These are phyloP conservation scores for Litsea cubeba DNA, from an alignment of 164 flowering plant species.

Conservation along the genomic window DNA sequence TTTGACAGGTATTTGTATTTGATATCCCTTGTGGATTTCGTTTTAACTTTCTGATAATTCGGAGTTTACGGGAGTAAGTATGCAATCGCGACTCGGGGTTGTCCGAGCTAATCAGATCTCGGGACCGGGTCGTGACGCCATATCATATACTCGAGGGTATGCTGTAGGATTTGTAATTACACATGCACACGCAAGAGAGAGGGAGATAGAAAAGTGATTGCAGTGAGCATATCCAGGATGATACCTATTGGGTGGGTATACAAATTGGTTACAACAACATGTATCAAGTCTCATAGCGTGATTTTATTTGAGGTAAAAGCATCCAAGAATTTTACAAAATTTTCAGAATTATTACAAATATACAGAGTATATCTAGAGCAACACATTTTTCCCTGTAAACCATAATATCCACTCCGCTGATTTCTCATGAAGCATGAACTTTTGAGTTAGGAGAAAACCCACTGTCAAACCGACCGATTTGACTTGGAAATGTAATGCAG, in stretches of 20 bases:
- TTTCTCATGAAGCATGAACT: neutral
- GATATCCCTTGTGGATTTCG: too few species aligned
- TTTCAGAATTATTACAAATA: neutral
- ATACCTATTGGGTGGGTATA: neutral
- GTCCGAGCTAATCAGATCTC: too few species aligned
- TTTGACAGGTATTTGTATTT: too few species aligned
- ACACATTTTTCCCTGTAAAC: neutral
- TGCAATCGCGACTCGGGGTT: too few species aligned
- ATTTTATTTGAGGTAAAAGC: neutral
- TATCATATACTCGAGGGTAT: too few species aligned
- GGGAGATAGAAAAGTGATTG: too few species aligned
- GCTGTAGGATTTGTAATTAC: too few species aligned
- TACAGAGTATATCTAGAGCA: neutral
- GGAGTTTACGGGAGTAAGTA: too few species aligned
- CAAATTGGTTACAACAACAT: neutral
- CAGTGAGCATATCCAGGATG: neutral
- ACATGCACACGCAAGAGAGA: too few species aligned
- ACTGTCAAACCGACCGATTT: neutral
- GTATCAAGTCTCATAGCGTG: neutral
- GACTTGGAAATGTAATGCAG: neutral
- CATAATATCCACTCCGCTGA: neutral
- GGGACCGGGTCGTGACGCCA: too few species aligned
- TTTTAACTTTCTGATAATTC: too few species aligned
- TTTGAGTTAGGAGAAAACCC: neutral
- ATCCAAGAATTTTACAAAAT: neutral